Evolutionary conservation across 129 eudicot species (phyloP).

Genomic region (Ambrosia artemisiifolia): DNA sequence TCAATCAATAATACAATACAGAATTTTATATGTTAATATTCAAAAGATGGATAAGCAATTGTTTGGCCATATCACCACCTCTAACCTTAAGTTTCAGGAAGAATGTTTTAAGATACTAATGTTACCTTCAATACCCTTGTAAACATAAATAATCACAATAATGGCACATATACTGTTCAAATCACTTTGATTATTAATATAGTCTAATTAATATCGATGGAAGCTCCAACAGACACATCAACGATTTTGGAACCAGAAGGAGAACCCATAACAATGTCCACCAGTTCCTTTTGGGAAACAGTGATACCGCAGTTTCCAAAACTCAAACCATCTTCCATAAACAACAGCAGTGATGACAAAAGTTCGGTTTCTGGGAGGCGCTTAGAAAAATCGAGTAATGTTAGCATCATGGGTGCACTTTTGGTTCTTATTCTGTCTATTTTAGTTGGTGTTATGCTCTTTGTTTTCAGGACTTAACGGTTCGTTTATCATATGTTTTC

Average conservation of each 20-base stretch:
- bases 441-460: constrained; percentile 36
- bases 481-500: neutral
- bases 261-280: constrained; percentile 39
- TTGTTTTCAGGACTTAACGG: constrained; percentile 22
- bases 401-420: constrained; percentile 32
- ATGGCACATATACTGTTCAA: too few species aligned
- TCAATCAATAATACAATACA: too few species aligned
- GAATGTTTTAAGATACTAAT: neutral
- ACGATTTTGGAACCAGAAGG: constrained; percentile 67
- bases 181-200: too few species aligned
- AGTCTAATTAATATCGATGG: constrained; percentile 41
- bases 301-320: constrained; percentile 33
- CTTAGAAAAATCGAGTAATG: constrained; percentile 30
- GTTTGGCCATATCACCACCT: neutral
- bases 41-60: too few species aligned
- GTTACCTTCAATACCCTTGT: too few species aligned
- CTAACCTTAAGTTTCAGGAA: constrained; percentile 1
- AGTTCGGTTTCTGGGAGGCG: constrained; percentile 25
- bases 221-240: constrained; percentile 48
- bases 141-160: too few species aligned
- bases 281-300: constrained; percentile 60
- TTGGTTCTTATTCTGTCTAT: constrained; percentile 47
- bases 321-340: constrained; percentile 15
- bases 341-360: constrained; percentile 16
- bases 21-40: too few species aligned